phyloP scores from a whole-genome alignment of 2,329 filamentous ascomycete genomes.

The Phaeosphaeriaceae sp. region DNA sequence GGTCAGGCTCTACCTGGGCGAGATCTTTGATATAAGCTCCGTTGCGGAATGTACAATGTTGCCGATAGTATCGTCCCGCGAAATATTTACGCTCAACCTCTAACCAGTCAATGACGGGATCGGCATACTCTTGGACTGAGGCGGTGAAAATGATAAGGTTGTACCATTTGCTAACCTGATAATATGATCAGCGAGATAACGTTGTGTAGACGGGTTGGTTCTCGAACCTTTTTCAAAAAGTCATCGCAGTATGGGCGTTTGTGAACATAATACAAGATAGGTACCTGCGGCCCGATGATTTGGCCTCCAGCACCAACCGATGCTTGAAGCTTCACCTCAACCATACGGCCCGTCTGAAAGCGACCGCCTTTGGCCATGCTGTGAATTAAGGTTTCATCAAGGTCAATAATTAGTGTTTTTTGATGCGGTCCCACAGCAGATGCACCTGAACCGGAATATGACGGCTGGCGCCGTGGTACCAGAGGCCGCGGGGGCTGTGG shows the following conservation, averaged over 20 bases:
- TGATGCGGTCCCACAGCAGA: constrained; percentile 57
- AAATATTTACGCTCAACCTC: constrained; percentile 98
- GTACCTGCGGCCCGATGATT: constrained; percentile 82
- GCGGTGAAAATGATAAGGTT: constrained; percentile 97
- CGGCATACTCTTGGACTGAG: constrained; percentile 96
- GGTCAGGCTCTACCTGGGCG: constrained; percentile 91
- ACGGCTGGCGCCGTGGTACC: constrained; percentile 86
- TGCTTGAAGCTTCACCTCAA: constrained; percentile 88
- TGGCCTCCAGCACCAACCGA: constrained; percentile 71
- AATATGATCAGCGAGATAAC: constrained; percentile 20
- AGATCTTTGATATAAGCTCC: constrained; percentile 98
- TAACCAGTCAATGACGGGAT: constrained; percentile 98
- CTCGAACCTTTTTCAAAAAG: constrained; percentile 80
- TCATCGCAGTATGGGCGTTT: constrained; percentile 97
- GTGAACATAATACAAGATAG: constrained; percentile 98
- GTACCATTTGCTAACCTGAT: constrained; percentile 92
- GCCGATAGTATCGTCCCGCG: constrained; percentile 88
- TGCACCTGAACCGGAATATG: constrained; percentile 65
- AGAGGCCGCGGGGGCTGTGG: constrained; percentile 88
- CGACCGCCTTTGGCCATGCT: constrained; percentile 96
- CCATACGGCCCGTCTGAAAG: constrained; percentile 98
- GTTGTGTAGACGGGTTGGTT: not conserved
- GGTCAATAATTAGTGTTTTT: constrained; percentile 93
- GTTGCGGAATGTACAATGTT: constrained; percentile 95
- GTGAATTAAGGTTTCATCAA: constrained; percentile 97